Percentiles rank a stretch among this genome's conserved stretches.
Conservation (phyloP, 805 yeast species). For the Lipomyces orientalis region DNA sequence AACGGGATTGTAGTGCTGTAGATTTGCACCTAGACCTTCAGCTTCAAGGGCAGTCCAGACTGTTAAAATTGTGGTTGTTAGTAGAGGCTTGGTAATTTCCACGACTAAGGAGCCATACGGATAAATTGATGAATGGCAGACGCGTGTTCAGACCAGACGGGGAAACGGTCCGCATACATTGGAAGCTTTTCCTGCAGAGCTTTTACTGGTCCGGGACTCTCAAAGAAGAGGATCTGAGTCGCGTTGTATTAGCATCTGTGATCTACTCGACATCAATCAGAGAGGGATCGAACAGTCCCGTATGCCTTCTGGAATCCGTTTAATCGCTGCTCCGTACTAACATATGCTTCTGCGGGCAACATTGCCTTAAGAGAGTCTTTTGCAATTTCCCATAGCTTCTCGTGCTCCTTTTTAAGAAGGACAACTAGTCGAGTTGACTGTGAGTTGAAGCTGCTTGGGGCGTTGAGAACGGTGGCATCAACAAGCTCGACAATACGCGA, state of each 20-base stretch:
- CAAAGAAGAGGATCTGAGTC: slow-evolving; percentile 48
- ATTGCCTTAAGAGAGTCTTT: slow-evolving; percentile 44
- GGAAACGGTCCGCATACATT: slow-evolving; percentile 53
- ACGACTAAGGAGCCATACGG: background rate
- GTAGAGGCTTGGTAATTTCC: background rate
- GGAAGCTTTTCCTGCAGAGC: slow-evolving; percentile 53
- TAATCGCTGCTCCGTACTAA: slow-evolving; percentile 52
- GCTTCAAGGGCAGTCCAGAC: slow-evolving; percentile 56
- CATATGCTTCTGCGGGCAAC: slow-evolving; percentile 47
- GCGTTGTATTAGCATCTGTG: background rate
- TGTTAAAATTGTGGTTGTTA: slow-evolving; percentile 51
- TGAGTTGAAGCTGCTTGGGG: slow-evolving; percentile 60
- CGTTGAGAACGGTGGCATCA: slow-evolving; percentile 53
- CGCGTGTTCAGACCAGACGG: slow-evolving; percentile 55
- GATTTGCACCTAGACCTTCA: slow-evolving; percentile 56
- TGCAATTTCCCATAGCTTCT: slow-evolving; percentile 54
- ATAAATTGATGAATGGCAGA: slow-evolving; percentile 30
- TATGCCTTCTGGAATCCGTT: slow-evolving; percentile 53
- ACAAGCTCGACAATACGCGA: slow-evolving; percentile 51
- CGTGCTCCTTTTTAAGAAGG: slow-evolving; percentile 54
- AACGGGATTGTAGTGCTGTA: slow-evolving; percentile 59
- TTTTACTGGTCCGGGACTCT: slow-evolving; percentile 51
- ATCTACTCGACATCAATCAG: slow-evolving; percentile 18
- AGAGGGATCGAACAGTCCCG: slow-evolving; percentile 49
- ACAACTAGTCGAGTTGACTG: slow-evolving; percentile 58